phyloP scores from a whole-genome alignment of 1,139 yeast genomes.

The Zygoascus meyerae region DNA sequence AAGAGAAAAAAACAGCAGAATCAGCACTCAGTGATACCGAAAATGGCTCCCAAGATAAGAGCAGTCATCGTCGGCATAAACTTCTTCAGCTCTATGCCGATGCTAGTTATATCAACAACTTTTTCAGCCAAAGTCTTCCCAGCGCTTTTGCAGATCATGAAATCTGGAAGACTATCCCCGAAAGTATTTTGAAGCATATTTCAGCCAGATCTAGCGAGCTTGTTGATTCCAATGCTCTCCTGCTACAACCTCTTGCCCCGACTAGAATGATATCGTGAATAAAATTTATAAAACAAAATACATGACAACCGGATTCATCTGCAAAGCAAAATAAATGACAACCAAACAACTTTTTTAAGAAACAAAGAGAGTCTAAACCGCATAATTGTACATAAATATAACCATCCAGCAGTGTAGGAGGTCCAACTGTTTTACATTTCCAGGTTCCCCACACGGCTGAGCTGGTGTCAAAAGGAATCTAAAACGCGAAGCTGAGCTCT shows the following conservation, averaged over 20 bases:
- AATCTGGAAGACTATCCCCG: background rate
- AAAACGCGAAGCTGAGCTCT: no score
- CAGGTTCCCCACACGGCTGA: no score
- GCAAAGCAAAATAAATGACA: background rate
- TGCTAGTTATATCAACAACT: constrained; percentile 4
- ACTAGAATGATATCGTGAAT: background rate
- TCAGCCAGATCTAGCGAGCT: constrained; percentile 1
- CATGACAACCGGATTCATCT: no score
- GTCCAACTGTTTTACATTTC: no score
- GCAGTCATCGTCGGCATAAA: background rate
- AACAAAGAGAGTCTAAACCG: no score
- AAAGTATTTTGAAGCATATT: background rate
- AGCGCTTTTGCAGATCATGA: background rate
- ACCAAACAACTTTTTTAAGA: background rate
- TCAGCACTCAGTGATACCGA: background rate
- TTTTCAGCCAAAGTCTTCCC: constrained; percentile 5
- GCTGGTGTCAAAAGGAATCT: no score
- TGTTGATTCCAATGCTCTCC: constrained; percentile 3
- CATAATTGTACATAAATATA: no score
- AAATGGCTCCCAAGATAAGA: background rate
- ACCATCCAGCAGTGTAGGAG: no score
- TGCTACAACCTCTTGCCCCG: constrained; percentile 2
- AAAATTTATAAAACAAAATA: background rate
- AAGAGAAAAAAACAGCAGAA: background rate
- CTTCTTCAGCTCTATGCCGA: constrained; percentile 12